phyloP scores from a whole-genome alignment of 73 alveolate species.

The Blepharisma japonicum region DNA sequence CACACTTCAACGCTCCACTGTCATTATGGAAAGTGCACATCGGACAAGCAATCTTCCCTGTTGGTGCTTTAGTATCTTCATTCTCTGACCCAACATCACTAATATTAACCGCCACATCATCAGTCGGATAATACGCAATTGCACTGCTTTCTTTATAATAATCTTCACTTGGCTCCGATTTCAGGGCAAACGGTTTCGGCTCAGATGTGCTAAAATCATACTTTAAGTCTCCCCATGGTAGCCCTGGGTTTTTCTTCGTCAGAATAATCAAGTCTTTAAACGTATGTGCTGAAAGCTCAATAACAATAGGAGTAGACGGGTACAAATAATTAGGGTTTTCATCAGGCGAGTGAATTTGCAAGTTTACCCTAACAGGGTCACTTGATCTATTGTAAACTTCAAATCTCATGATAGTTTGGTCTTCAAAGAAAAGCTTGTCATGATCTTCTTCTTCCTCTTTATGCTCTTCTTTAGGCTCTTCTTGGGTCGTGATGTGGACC shows the following conservation, averaged over 20 bases:
- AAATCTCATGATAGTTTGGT: not conserved
- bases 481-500: not conserved
- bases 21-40: conserved; percentile 6
- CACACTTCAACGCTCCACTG: conserved; percentile 15
- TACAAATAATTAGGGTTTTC: not conserved
- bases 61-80: not conserved
- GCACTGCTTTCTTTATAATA: too few relatives aligned
- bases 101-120: conserved; percentile 28
- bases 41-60: not conserved
- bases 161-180: too few relatives aligned
- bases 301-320: not conserved
- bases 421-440: not conserved
- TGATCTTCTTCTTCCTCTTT: not conserved
- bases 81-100: not conserved
- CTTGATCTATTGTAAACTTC: not conserved
- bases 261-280: conserved; percentile 3
- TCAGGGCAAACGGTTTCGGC: too few relatives aligned
- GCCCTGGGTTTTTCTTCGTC: not conserved
- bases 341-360: not conserved
- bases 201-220: not conserved
- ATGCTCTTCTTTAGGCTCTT: not conserved
- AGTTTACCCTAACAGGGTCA: not conserved
- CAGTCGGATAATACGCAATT: not conserved
- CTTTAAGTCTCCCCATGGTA: not conserved
- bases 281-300: not conserved